phyloP scores from a whole-genome alignment of 352 stramenopile genomes.

The Thraustochytrium striatum region DNA sequence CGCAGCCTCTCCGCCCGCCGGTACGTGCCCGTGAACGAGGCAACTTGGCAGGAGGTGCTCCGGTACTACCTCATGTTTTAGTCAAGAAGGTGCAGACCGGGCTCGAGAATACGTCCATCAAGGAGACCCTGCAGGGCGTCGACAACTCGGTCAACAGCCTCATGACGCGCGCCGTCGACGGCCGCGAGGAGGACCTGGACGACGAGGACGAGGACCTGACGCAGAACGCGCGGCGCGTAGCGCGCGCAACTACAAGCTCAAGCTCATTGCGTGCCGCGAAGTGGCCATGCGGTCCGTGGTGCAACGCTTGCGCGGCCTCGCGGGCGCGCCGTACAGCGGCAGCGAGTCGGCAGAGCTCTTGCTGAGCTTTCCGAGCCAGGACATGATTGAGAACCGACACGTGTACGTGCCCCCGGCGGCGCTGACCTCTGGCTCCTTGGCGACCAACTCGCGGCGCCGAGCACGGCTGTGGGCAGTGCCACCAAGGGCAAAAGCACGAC shows the following conservation, averaged over 20 bases:
- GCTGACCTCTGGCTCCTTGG: neutral
- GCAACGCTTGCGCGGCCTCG: neutral
- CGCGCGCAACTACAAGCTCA: neutral
- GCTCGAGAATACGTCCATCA: conserved; percentile 28
- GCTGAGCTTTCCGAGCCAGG: neutral
- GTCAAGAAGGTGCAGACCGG: conserved; percentile 19
- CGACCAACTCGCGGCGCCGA: neutral
- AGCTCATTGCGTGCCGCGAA: conserved; percentile 13
- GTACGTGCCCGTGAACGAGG: conserved; percentile 32
- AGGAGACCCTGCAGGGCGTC: conserved; percentile 28
- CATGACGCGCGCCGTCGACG: conserved; percentile 2
- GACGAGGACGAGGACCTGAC: conserved; percentile 30
- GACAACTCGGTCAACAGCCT: conserved; percentile 30
- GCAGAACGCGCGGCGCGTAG: conserved; percentile 19
- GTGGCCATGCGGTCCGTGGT: neutral
- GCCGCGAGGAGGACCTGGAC: conserved; percentile 11
- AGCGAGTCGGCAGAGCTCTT: conserved; percentile 17
- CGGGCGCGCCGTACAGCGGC: conserved; percentile 17
- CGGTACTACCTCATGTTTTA: conserved; percentile 36
- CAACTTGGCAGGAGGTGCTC: conserved; percentile 37
- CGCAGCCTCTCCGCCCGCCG: conserved; percentile 33
- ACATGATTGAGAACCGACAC: neutral
- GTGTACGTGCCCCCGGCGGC: neutral
- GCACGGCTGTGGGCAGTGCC: neutral
- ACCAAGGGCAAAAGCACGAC: neutral